These are phyloP conservation scores for Globisporangium acanthophoron DNA, from an alignment of 352 stramenopile genomes.

Conservation along the genomic window DNA sequence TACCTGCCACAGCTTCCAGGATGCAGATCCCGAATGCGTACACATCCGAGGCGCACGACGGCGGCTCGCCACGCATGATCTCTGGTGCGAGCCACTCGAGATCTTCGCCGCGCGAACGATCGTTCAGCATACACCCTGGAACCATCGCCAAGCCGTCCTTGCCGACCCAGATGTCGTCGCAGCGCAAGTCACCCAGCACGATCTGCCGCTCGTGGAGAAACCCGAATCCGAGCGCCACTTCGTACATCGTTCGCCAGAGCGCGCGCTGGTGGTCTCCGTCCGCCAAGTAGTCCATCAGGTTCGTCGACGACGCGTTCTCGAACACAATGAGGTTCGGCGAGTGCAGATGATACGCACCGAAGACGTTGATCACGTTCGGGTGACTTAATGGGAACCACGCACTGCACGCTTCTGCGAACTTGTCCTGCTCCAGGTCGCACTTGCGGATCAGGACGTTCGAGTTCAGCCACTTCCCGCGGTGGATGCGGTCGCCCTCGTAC, in stretches of 20 bases:
- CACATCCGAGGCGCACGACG: slow-evolving; percentile 28
- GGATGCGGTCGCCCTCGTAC: not conserved
- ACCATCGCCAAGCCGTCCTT: slow-evolving; percentile 19
- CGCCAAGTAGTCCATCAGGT: slow-evolving; percentile 19
- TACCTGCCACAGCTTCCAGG: slow-evolving; percentile 21
- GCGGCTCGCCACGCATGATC: slow-evolving; percentile 9
- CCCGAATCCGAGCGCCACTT: slow-evolving; percentile 25
- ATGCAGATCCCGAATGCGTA: slow-evolving; percentile 55
- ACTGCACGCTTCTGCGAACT: slow-evolving; percentile 58
- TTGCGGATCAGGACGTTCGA: not conserved
- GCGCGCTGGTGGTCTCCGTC: not conserved
- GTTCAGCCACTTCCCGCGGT: slow-evolving; percentile 1
- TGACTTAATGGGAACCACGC: slow-evolving; percentile 85
- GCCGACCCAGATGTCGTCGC: slow-evolving; percentile 36
- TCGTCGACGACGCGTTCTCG: slow-evolving; percentile 20
- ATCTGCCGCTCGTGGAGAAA: slow-evolving; percentile 33
- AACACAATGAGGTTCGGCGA: slow-evolving; percentile 18
- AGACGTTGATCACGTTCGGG: slow-evolving; percentile 83
- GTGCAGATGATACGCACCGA: slow-evolving; percentile 19
- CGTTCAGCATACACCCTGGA: slow-evolving; percentile 18
- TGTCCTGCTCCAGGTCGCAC: slow-evolving; percentile 3
- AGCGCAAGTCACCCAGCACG: slow-evolving; percentile 61
- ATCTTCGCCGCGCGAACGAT: not conserved
- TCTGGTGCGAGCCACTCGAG: slow-evolving; percentile 25
- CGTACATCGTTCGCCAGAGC: slow-evolving; percentile 25